phyloP scores from a whole-genome alignment of 805 yeast species.

The Metschnikowia orientalis region DNA sequence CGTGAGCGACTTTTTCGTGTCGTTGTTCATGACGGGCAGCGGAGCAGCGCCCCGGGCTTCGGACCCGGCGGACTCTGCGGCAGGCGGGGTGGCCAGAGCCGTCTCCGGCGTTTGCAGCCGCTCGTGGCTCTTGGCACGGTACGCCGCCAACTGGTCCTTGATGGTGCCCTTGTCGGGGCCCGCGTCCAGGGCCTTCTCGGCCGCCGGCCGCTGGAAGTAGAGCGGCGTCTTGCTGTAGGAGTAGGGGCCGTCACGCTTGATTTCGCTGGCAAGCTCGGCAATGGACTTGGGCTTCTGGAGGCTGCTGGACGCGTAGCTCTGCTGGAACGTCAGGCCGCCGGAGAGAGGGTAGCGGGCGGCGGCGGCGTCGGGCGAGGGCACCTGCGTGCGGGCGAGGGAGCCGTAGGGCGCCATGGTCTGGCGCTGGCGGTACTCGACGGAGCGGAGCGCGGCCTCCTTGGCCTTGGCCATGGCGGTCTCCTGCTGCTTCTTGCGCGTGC shows the following conservation, averaged over 20 bases:
- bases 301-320: neutral
- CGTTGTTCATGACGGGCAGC: conserved; percentile 43
- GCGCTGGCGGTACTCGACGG: conserved; percentile 48
- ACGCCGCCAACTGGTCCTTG: conserved; percentile 46
- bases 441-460: conserved; percentile 48
- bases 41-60: conserved; percentile 9
- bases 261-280: conserved; percentile 42
- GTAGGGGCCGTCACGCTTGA: conserved; percentile 24
- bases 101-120: too few species aligned
- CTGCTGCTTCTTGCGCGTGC: conserved; percentile 52
- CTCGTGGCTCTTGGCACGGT: conserved; percentile 33
- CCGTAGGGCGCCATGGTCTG: conserved; percentile 26
- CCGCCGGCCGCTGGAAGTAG: conserved; percentile 25
- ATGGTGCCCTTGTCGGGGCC: conserved; percentile 23
- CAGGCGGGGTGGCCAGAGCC: neutral
- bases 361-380: conserved; percentile 1
- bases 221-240: conserved; percentile 24
- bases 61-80: conserved; percentile 6
- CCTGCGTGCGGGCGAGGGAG: conserved; percentile 6
- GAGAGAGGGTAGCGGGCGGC: conserved; percentile 1
- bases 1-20: conserved; percentile 69
- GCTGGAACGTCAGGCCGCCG: too few species aligned
- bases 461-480: conserved; percentile 61
- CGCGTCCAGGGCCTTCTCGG: neutral
- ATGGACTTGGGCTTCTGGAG: conserved; percentile 31